Evolutionary conservation across 1,284 basidiomycete genomes (phyloP).

Genomic region (Trametes hirsuta): DNA sequence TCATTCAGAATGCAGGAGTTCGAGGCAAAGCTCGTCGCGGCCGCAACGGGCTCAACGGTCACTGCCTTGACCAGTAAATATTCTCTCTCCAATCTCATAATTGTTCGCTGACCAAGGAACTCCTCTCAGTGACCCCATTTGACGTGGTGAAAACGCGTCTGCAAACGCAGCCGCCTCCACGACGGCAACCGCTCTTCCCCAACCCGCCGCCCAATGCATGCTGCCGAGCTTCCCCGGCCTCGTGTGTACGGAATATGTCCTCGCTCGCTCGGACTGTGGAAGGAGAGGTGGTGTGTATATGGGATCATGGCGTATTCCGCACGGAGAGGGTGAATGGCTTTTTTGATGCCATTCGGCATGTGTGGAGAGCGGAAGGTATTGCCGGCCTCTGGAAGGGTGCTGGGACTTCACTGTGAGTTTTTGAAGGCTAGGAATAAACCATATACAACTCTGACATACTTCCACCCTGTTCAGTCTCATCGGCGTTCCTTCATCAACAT

Average conservation of each 20-base stretch:
- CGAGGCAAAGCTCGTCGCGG: conserved; percentile 81
- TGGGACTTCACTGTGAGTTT: conserved; percentile 81
- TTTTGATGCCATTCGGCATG: conserved; percentile 78
- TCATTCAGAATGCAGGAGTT: conserved; percentile 62
- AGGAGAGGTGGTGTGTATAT: conserved; percentile 74
- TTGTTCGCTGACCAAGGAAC: not conserved
- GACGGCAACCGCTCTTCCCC: conserved; percentile 50
- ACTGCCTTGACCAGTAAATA: conserved; percentile 79
- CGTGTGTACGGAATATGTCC: conserved; percentile 79
- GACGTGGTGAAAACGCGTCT: conserved; percentile 94
- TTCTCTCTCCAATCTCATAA: not conserved
- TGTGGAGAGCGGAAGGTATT: conserved; percentile 77
- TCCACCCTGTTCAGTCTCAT: conserved; percentile 64
- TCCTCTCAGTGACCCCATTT: conserved; percentile 84
- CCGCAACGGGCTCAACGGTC: conserved; percentile 78
- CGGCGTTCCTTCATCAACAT: conserved; percentile 90
- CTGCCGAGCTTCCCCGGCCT: conserved; percentile 56
- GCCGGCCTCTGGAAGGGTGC: conserved; percentile 89
- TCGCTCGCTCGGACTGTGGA: conserved; percentile 57
- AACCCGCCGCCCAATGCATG: conserved; percentile 57
- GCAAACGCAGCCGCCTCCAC: conserved; percentile 71
- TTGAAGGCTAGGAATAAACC: not conserved
- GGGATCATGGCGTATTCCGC: conserved; percentile 71
- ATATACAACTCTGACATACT: conserved; percentile 7
- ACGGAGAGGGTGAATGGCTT: conserved; percentile 80